These are phyloP conservation scores for Claviceps sp. DNA, from an alignment of 2,329 filamentous ascomycete species.

Conservation along the genomic window DNA sequence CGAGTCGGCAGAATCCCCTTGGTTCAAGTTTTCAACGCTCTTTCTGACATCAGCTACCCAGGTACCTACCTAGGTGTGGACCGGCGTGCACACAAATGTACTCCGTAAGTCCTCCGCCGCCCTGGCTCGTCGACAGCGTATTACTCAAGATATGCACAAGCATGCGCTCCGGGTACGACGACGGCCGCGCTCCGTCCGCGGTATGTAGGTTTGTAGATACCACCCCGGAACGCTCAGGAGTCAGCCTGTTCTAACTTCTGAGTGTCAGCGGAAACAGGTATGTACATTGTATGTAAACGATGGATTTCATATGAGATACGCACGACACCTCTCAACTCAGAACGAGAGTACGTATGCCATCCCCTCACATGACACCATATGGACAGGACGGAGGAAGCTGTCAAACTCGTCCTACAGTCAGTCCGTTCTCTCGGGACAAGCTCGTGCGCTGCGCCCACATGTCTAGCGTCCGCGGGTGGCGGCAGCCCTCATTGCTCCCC, in stretches of 20 bases:
- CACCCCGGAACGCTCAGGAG: background rate
- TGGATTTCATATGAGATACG: background rate
- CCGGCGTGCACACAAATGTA: background rate
- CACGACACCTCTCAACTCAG: background rate
- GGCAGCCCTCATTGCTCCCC: background rate
- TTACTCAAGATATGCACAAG: background rate
- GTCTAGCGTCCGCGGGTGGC: background rate
- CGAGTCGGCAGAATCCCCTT: background rate
- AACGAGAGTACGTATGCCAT: background rate
- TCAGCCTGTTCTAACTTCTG: background rate
- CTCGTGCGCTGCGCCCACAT: conserved; percentile 3
- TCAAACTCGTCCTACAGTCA: background rate
- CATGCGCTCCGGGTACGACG: background rate
- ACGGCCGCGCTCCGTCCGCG: background rate
- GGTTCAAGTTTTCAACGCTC: background rate
- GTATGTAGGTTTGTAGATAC: background rate
- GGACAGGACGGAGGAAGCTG: background rate
- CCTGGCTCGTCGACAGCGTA: background rate
- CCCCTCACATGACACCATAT: background rate
- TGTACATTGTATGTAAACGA: no score
- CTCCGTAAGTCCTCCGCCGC: background rate
- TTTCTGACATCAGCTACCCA: background rate
- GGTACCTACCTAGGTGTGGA: no score
- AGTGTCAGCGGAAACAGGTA: background rate
- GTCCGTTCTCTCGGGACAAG: conserved; percentile 9